Conservation (phyloP, 768 basidiomycete species). For the Hygrophorus pudorinus region DNA sequence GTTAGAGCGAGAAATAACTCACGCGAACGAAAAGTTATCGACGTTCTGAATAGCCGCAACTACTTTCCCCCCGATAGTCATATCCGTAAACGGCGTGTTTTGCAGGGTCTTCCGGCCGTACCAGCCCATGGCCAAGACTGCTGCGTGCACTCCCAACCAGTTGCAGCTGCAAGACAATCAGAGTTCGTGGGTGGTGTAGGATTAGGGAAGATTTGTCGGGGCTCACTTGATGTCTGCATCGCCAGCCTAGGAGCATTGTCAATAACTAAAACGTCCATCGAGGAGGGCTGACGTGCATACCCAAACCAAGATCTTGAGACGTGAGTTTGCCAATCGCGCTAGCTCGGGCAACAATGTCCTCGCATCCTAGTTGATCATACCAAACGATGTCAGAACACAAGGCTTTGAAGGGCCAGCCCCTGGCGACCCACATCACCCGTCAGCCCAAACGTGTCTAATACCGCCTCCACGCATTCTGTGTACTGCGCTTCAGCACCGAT, state of each 20-base stretch:
- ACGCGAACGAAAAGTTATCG: conserved; percentile 62
- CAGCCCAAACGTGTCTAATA: conserved; percentile 30
- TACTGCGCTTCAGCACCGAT: no score
- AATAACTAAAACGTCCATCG: conserved; percentile 5
- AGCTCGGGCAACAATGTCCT: conserved; percentile 42
- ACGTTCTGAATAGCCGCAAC: conserved; percentile 55
- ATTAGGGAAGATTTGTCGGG: background rate
- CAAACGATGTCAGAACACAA: no score
- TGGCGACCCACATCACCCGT: conserved; percentile 47
- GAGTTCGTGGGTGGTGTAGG: conserved; percentile 11
- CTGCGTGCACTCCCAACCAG: no score
- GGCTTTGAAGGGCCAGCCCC: no score
- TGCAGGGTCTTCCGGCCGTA: no score
- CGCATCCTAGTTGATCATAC: conserved; percentile 31
- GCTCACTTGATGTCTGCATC: conserved; percentile 43
- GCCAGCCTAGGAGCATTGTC: conserved; percentile 26
- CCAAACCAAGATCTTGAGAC: no score
- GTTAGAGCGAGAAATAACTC: no score
- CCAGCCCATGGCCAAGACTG: no score
- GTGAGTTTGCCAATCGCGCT: conserved; percentile 34
- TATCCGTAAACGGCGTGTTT: no score
- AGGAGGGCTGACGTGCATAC: no score
- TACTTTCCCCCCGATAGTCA: no score
- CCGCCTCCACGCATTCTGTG: conserved; percentile 36
- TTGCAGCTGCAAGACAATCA: no score